Evolutionary conservation across 2,329 filamentous ascomycete species (phyloP).

Genomic region (Phialophora macrospora): DNA sequence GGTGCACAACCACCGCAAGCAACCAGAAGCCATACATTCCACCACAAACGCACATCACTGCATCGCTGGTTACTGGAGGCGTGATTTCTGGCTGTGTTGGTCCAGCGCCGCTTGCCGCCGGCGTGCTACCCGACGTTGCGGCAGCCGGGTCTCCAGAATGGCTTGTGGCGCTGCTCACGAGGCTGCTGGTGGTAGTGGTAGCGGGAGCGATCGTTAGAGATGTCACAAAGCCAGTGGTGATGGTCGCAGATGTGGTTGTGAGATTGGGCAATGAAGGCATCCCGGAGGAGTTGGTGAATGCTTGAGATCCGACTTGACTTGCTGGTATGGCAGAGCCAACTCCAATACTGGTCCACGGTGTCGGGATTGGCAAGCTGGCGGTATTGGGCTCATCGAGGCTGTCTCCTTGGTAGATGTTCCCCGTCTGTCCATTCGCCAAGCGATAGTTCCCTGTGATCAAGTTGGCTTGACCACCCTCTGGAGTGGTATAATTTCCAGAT

Average conservation of each 20-base stretch:
- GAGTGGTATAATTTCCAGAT: slow-evolving; percentile 50
- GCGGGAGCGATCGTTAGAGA: slow-evolving; percentile 8
- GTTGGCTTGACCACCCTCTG: slow-evolving; percentile 48
- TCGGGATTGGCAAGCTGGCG: slow-evolving; percentile 51
- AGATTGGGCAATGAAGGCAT: slow-evolving; percentile 11
- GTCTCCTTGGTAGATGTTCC: slow-evolving; percentile 52
- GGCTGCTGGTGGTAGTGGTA: not conserved
- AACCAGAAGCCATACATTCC: slow-evolving; percentile 2
- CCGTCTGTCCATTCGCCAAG: slow-evolving; percentile 45
- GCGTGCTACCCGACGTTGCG: not conserved
- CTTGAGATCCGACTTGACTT: slow-evolving; percentile 47
- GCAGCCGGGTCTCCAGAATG: not conserved
- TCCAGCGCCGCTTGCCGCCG: slow-evolving; percentile 1
- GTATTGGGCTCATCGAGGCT: slow-evolving; percentile 51
- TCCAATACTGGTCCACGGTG: slow-evolving; percentile 53
- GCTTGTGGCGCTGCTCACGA: slow-evolving; percentile 4
- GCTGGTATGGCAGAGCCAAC: slow-evolving; percentile 54
- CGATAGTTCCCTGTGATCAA: slow-evolving; percentile 53
- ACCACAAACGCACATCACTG: not conserved
- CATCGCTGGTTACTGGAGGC: slow-evolving; percentile 19
- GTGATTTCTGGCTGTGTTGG: slow-evolving; percentile 18
- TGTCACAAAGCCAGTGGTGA: not conserved
- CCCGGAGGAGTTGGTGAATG: slow-evolving; percentile 21
- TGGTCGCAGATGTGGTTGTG: not conserved
- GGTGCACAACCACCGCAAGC: slow-evolving; percentile 2